phyloP scores from a whole-genome alignment of 495 filamentous ascomycete genomes.

The Thermothielavioides terrestris region DNA sequence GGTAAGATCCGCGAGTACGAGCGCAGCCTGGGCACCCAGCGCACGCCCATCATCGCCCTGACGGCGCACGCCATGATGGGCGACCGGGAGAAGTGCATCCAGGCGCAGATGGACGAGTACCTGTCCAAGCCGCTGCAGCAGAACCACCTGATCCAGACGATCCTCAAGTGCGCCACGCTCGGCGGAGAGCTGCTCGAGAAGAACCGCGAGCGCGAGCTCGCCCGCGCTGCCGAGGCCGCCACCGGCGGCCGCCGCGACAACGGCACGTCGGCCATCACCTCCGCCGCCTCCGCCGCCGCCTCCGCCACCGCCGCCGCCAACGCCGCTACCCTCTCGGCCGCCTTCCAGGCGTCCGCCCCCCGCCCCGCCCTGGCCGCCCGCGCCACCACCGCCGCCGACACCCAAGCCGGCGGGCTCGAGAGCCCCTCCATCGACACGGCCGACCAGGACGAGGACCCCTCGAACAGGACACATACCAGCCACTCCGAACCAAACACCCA shows the following conservation, averaged over 20 bases:
- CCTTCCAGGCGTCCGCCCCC: slow-evolving; percentile 21
- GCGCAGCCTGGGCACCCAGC: slow-evolving; percentile 60
- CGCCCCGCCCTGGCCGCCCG: slow-evolving; percentile 38
- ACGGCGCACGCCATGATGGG: slow-evolving; percentile 99
- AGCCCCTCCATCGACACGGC: slow-evolving; percentile 54
- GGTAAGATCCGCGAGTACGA: slow-evolving; percentile 96
- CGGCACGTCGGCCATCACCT: slow-evolving; percentile 16
- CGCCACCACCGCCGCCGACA: slow-evolving; percentile 55
- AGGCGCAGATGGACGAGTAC: slow-evolving; percentile 99
- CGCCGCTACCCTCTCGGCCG: slow-evolving; percentile 3
- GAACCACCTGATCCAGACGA: slow-evolving; percentile 97
- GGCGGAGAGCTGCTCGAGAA: slow-evolving; percentile 79
- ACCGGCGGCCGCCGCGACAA: slow-evolving; percentile 25
- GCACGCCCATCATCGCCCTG: slow-evolving; percentile 92
- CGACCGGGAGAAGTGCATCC: slow-evolving; percentile 95
- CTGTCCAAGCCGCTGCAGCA: slow-evolving; percentile 96
- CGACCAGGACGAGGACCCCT: slow-evolving; percentile 57
- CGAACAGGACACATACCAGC: slow-evolving; percentile 59
- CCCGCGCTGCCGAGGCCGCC: slow-evolving; percentile 29
- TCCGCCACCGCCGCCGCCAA: slow-evolving; percentile 27
- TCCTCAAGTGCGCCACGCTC: slow-evolving; percentile 88
- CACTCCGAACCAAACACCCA: slow-evolving; percentile 37
- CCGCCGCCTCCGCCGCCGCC: background rate
- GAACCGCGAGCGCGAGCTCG: slow-evolving; percentile 42
- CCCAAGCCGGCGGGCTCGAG: slow-evolving; percentile 45